phyloP scores from a whole-genome alignment of 2,329 filamentous ascomycete genomes.

The Alternaria brassicicola region DNA sequence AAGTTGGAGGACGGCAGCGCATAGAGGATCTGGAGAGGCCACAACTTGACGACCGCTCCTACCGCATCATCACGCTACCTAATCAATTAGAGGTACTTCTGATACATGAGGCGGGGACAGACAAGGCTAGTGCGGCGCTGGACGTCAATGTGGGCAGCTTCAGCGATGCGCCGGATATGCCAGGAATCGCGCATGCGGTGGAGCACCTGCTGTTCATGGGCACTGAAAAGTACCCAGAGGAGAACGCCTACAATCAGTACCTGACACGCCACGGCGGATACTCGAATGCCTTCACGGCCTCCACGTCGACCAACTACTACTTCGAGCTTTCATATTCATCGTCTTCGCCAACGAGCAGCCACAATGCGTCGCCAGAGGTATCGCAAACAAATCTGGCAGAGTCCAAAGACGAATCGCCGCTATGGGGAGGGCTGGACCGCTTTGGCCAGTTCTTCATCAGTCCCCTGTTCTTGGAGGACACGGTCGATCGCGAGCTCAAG shows the following conservation, averaged over 20 bases:
- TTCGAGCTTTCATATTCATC: slow-evolving; percentile 91
- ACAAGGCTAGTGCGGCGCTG: slow-evolving; percentile 94
- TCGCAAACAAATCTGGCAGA: slow-evolving; percentile 46
- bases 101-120: slow-evolving; percentile 91
- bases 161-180: slow-evolving; percentile 88
- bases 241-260: slow-evolving; percentile 89
- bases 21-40: slow-evolving; percentile 79
- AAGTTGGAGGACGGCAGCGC: slow-evolving; percentile 35
- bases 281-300: slow-evolving; percentile 93
- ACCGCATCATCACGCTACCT: slow-evolving; percentile 81
- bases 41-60: slow-evolving; percentile 81
- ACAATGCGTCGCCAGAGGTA: slow-evolving; percentile 43
- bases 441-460: slow-evolving; percentile 95
- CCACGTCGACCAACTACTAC: slow-evolving; percentile 96
- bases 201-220: slow-evolving; percentile 99
- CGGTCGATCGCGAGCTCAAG: slow-evolving; percentile 82
- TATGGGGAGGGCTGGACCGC: slow-evolving; percentile 84
- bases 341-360: slow-evolving; percentile 60
- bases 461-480: slow-evolving; percentile 83
- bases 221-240: slow-evolving; percentile 86
- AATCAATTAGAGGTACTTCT: slow-evolving; percentile 91
- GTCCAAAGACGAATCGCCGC: slow-evolving; percentile 58
- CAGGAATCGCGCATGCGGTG: slow-evolving; percentile 93
- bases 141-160: slow-evolving; percentile 97
- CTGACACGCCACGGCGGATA: slow-evolving; percentile 86